Base-by-base conservation (phyloP, 192 early-diverging fungal genomes). In the Coemansia sp. region DNA sequence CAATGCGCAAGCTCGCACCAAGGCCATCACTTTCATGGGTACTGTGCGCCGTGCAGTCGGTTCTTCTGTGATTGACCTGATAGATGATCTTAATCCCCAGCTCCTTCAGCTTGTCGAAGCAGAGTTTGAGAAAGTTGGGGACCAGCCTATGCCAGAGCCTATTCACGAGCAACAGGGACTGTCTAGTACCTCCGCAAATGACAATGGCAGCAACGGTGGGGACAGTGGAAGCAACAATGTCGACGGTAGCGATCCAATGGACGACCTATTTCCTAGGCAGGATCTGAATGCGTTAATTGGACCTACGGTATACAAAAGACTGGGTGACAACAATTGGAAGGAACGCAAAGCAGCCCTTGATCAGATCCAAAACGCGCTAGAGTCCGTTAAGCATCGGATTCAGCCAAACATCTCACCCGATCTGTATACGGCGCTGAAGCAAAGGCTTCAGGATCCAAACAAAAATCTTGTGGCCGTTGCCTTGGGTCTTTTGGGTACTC, bases 321-420 rank as follows among this genome's bases (percentile, higher is more conserved):
- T 79, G 53, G 70, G 54, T 39, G 92, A 97, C 77, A 84, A 85
- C 56, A 90, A 94, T 60, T 99, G 98, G 98, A 96, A 95, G 75
- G 83, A 89, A 44, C 89, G 98, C 54, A 96, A 98, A 71, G 95
- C 93, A 44, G 98, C 84, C 1, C 70, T 99, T 57, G 96, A 98
- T 9, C 88, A 92, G 68, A 84, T 98, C 9, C 77, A 86, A 21
- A 86, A 69, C 2, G 89, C 95, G 44, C 71, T 99, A 32, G 88
- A 91, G 40, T 76, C 79, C 9, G 86, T 93, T 26, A 93, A 94
- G 75, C 89, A 93, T 59, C 85, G 92, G 8, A 89, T 97, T 23
- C 89, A 92, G 63, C 92, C 93, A 5, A 92, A 87, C 56, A 65
- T 97, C 5, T 70, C 81, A 6, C 82, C 86, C 13, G 95, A 98